Conservation (phyloP, 2,329 filamentous ascomycete genomes). For the Penicillium capsulatum region DNA sequence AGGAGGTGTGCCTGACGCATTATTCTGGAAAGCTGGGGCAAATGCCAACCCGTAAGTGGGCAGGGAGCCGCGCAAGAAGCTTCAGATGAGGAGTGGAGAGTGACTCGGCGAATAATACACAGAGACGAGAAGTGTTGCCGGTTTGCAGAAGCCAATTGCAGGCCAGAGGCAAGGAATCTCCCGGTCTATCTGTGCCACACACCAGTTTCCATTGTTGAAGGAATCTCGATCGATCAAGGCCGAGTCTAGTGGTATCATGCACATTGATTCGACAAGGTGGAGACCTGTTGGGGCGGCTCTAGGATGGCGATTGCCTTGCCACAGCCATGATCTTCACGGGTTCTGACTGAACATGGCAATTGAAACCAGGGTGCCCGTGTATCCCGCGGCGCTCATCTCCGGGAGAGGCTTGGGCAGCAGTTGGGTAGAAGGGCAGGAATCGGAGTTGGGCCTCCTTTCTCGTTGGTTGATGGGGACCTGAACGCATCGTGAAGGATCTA, state of each 20-base stretch:
- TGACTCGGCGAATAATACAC: conserved; percentile 11
- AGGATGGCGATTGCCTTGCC: conserved; percentile 5
- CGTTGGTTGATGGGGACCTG: conserved; percentile 13
- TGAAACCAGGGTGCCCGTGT: conserved; percentile 5
- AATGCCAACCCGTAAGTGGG: conserved; percentile 18
- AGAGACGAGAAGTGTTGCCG: conserved; percentile 7
- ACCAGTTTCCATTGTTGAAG: conserved; percentile 3
- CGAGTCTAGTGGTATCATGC: conserved; percentile 5
- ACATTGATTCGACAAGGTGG: conserved; percentile 11
- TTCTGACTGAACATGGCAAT: conserved; percentile 1
- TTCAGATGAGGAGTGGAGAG: conserved; percentile 15
- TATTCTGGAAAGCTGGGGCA: conserved; percentile 10
- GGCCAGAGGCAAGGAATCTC: conserved; percentile 6
- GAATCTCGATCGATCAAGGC: conserved; percentile 21
- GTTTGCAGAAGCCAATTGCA: conserved; percentile 11
- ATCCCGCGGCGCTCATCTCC: conserved; percentile 11
- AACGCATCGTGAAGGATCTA: conserved; percentile 16
- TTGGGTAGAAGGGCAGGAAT: conserved; percentile 20
- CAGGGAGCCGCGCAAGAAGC: conserved; percentile 23
- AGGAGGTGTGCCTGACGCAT: conserved; percentile 22
- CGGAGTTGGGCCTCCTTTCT: conserved; percentile 10
- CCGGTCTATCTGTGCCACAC: conserved; percentile 4
- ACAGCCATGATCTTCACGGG: conserved; percentile 13
- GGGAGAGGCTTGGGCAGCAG: conserved; percentile 18
- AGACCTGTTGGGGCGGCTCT: conserved; percentile 11